Conservation (phyloP, 2,329 filamentous ascomycete genomes). For the Trichoderma citrinoviride region DNA sequence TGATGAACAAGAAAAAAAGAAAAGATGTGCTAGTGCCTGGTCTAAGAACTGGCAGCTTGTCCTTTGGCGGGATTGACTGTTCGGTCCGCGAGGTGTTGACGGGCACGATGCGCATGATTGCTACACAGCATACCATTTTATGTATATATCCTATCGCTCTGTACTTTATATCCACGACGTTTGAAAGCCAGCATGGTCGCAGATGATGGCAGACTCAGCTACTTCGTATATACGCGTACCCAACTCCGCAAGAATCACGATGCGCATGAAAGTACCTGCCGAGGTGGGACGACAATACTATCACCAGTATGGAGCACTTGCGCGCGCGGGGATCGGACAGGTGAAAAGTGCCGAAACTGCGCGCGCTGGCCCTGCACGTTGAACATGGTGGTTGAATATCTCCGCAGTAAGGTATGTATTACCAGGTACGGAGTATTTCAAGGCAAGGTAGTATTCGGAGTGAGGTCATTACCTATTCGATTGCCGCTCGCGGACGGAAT, state of each 20-base stretch:
- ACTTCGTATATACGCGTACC: constrained; percentile 5
- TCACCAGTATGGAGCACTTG: too few relatives aligned
- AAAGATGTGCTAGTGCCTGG: background rate
- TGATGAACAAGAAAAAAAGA: background rate
- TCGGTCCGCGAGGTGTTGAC: background rate
- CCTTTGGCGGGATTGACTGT: background rate
- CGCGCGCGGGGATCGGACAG: background rate
- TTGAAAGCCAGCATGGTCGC: background rate
- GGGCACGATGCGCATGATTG: background rate
- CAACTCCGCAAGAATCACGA: background rate
- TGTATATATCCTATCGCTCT: background rate
- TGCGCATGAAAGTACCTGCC: background rate
- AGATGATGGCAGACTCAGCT: background rate
- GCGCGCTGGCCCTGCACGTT: too few relatives aligned
- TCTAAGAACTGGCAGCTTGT: background rate
- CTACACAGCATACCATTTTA: constrained; percentile 4
- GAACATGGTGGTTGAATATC: too few relatives aligned
- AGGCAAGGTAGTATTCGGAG: background rate
- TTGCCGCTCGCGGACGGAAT: too few relatives aligned
- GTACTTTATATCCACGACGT: background rate
- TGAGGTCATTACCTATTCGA: background rate
- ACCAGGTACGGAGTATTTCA: too few relatives aligned
- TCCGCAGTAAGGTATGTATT: too few relatives aligned
- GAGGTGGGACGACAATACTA: background rate
- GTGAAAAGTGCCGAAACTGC: constrained; percentile 1